A percentile compares a stretch with the other conserved stretches of the same genome.
Evolutionary conservation across 2,329 filamentous ascomycete species (phyloP).

Genomic region (Cladosporium austrohemisphaericum): DNA sequence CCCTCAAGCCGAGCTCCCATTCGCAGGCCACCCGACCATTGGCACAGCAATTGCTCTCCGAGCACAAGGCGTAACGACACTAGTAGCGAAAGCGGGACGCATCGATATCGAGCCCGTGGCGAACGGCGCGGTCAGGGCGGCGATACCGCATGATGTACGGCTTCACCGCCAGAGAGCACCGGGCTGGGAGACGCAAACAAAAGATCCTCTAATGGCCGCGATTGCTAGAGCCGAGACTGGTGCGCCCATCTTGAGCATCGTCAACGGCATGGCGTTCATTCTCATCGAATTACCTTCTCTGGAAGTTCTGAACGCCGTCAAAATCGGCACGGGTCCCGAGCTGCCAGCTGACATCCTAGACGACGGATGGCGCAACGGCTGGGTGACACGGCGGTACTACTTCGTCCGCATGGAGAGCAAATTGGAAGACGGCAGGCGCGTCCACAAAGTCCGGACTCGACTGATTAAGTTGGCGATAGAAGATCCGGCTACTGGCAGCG

Average conservation of each 20-base stretch:
- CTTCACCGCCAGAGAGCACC: constrained; percentile 45
- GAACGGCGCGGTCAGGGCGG: constrained; percentile 51
- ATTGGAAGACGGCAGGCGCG: constrained; percentile 26
- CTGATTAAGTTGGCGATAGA: constrained; percentile 34
- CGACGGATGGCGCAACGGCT: background rate
- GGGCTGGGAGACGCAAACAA: too few relatives aligned
- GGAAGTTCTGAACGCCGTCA: background rate
- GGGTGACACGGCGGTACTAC: background rate
- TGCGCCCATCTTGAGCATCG: constrained; percentile 1
- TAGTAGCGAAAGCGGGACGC: constrained; percentile 38
- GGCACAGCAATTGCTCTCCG: constrained; percentile 43
- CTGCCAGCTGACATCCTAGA: background rate
- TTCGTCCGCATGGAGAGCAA: constrained; percentile 4
- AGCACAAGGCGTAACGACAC: background rate
- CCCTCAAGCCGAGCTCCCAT: constrained; percentile 49
- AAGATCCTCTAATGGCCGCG: background rate
- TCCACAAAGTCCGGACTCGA: constrained; percentile 9
- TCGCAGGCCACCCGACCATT: constrained; percentile 56
- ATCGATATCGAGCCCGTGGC: constrained; percentile 36
- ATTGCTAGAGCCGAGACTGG: background rate
- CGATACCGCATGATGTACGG: constrained; percentile 65
- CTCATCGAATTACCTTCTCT: background rate
- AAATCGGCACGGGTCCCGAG: background rate
- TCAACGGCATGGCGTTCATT: background rate
- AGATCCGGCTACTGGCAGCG: constrained; percentile 51